Base-by-base conservation (phyloP, 2,329 filamentous ascomycete genomes). In the Madurella fahalii region DNA sequence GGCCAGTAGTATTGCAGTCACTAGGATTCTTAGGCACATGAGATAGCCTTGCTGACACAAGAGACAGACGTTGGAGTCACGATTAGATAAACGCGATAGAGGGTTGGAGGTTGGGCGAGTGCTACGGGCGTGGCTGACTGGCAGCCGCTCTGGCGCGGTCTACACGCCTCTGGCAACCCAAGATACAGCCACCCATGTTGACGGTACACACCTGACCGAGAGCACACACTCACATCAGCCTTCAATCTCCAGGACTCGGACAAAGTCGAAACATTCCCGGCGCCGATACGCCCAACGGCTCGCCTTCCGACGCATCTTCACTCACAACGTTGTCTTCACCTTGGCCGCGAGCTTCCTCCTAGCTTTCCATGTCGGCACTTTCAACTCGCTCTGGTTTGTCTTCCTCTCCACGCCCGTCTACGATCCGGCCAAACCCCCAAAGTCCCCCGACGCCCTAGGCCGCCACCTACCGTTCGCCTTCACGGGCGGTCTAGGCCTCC, bases 361-460 rank as follows among this genome's bases (percentile, higher is more conserved):
- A 46, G 81, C 84, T 16, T 81, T 90, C 60, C 88, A 91, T 69
- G 77, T 90, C 63, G 86, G 85, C 56, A 85, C 87, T 30, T 92
- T 90, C 74, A 87, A 89, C 65, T 81, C 86, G 2, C 79, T 92
- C 43, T 89, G 85, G 74, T 88, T 89, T 57, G 78, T 90, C 48
- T 91, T 92, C 69, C 77, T 92, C 44, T 89, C 88, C 1, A 87
- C 86, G 0, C 85, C 86, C 0, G 83, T 85, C 4, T 82, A 76
- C 58, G 70, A 77, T 62, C 74, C 77, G 0, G 40, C 62, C 11
- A 59, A 68, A 0, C 70, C 71, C 0, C 52, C 67, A 1, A 62
- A 67, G 1, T 56, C 63, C 0, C 57, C 61, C 1, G 58, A 67
- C 1, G 65, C 67, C 31, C 62, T 68, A n/a, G 57, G 58, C 1